Evolutionary conservation across 1,139 yeast species (phyloP).

Genomic region (Citeromyces hawaiiensis): DNA sequence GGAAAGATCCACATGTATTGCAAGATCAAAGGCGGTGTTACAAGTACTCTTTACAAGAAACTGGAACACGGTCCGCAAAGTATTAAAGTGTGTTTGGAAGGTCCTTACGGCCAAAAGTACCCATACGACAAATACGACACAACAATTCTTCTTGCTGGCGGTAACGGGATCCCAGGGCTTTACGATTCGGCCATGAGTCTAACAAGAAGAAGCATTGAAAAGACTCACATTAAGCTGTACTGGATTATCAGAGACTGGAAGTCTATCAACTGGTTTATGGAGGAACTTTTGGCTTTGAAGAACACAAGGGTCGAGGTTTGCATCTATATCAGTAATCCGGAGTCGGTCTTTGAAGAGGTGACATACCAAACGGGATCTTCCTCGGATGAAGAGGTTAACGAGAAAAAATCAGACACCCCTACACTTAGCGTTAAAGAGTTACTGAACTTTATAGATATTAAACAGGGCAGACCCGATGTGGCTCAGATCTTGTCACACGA

Average conservation of each 20-base stretch:
- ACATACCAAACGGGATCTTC: not conserved
- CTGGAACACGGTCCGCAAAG: slow-evolving; percentile 8
- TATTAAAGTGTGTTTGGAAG: slow-evolving; percentile 35
- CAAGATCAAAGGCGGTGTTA: slow-evolving; percentile 23
- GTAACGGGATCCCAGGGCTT: slow-evolving; percentile 58
- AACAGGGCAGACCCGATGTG: slow-evolving; percentile 32
- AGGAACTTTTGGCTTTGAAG: slow-evolving; percentile 23
- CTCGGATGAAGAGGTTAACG: not conserved
- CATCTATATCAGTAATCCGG: slow-evolving; percentile 26
- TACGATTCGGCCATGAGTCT: slow-evolving; percentile 18
- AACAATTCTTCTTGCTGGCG: slow-evolving; percentile 48
- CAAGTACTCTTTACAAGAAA: slow-evolving; percentile 10
- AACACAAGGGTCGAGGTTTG: slow-evolving; percentile 22
- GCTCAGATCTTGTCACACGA: slow-evolving; percentile 22
- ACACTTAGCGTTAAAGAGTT: not conserved
- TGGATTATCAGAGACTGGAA: slow-evolving; percentile 36
- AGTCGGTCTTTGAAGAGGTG: slow-evolving; percentile 7
- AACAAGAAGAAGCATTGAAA: slow-evolving; percentile 10
- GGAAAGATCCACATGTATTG: slow-evolving; percentile 18
- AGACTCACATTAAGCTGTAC: slow-evolving; percentile 24
- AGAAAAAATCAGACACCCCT: not conserved
- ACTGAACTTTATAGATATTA: slow-evolving; percentile 25
- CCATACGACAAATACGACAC: slow-evolving; percentile 44
- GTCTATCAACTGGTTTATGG: slow-evolving; percentile 37
- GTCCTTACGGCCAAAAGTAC: slow-evolving; percentile 47